phyloP scores from a whole-genome alignment of 495 filamentous ascomycete species.

The Aspergillus hancockii region DNA sequence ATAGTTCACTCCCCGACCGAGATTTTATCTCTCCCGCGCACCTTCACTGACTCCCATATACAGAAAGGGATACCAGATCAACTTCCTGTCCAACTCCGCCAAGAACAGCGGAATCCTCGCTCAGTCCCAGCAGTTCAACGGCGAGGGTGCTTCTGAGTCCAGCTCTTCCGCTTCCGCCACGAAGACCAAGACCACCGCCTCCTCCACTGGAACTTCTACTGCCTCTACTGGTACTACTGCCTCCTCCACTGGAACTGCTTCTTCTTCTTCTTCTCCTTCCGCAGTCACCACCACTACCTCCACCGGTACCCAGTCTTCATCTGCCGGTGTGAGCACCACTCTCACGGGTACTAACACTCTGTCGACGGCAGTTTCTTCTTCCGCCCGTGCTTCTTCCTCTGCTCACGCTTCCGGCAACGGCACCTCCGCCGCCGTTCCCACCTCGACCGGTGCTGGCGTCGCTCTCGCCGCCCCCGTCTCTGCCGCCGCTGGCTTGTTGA shows the following conservation, averaged over 20 bases:
- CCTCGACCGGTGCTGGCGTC: background rate
- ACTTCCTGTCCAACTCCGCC: slow-evolving; percentile 31
- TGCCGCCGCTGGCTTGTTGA: slow-evolving; percentile 1
- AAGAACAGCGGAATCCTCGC: slow-evolving; percentile 44
- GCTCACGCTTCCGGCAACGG: background rate
- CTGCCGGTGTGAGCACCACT: background rate
- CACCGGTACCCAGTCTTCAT: background rate
- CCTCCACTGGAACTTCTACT: slow-evolving; percentile 20
- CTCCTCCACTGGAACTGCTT: background rate
- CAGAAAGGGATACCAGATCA: slow-evolving; percentile 43
- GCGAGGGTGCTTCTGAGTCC: slow-evolving; percentile 23
- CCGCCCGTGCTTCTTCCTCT: background rate
- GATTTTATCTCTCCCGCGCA: background rate
- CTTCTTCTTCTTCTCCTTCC: slow-evolving; percentile 9
- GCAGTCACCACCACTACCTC: slow-evolving; percentile 12
- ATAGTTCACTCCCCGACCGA: slow-evolving; percentile 7
- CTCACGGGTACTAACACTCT: background rate
- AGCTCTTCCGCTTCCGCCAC: slow-evolving; percentile 19
- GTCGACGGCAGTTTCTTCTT: background rate
- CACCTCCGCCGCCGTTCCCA: background rate
- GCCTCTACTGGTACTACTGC: slow-evolving; percentile 4
- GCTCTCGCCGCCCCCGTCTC: background rate
- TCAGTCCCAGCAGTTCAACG: slow-evolving; percentile 42
- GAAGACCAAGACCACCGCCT: slow-evolving; percentile 12
- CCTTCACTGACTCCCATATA: slow-evolving; percentile 7